Percentiles rank a stretch among this genome's conserved stretches.
Conservation (phyloP, 2,329 filamentous ascomycete species). For the Fusarium nelsonii region DNA sequence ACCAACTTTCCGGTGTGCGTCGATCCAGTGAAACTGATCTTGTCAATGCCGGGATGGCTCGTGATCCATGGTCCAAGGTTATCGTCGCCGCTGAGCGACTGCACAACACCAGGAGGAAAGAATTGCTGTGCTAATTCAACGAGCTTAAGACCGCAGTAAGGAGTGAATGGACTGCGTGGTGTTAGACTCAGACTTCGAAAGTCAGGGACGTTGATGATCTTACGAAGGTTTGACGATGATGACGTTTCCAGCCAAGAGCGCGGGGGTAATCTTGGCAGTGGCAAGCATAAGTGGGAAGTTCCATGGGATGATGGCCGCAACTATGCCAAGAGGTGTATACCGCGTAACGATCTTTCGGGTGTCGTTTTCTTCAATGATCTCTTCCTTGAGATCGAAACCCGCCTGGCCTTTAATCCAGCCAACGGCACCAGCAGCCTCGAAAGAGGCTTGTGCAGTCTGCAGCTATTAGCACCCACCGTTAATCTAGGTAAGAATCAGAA, state of each 20-base stretch:
- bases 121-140: slow-evolving; percentile 68
- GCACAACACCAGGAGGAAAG: slow-evolving; percentile 73
- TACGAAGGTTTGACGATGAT: slow-evolving; percentile 68
- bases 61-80: slow-evolving; percentile 70
- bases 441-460: slow-evolving; percentile 41
- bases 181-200: rapidly evolving
- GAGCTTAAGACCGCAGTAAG: slow-evolving; percentile 70
- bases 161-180: slow-evolving; percentile 60
- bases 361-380: slow-evolving; percentile 56
- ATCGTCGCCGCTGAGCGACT: slow-evolving; percentile 71
- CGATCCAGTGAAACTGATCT: slow-evolving; percentile 74
- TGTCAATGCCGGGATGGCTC: slow-evolving; percentile 69
- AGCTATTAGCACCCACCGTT: rapidly evolving
- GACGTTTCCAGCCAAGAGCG: slow-evolving; percentile 67
- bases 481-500: rapidly evolving
- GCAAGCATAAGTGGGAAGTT: slow-evolving; percentile 68
- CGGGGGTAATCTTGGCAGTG: slow-evolving; percentile 67
- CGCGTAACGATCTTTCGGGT: slow-evolving; percentile 49
- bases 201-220: background rate
- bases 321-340: slow-evolving; percentile 58
- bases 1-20: slow-evolving; percentile 71
- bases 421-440: slow-evolving; percentile 44
- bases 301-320: slow-evolving; percentile 65
- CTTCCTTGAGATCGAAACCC: slow-evolving; percentile 49
- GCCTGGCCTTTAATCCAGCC: slow-evolving; percentile 50